phyloP scores from a whole-genome alignment of 2,329 filamentous ascomycete species.

The Botrytis deweyae region DNA sequence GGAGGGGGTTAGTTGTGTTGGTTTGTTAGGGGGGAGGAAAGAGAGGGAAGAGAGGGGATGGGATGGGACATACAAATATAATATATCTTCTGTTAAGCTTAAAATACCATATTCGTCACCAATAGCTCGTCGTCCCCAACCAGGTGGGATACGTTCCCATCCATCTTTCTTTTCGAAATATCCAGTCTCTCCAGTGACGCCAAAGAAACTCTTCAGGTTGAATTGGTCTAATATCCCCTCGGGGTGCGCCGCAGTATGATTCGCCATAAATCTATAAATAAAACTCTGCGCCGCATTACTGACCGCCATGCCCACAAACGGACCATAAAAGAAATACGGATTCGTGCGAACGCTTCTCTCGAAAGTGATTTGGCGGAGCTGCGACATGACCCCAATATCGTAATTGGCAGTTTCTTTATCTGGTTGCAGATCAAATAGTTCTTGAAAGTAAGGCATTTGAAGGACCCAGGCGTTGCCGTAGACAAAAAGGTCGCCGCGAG shows the following conservation, averaged over 20 bases:
- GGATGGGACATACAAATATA: constrained; percentile 36
- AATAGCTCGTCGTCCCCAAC: constrained; percentile 34
- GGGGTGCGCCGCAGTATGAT: constrained; percentile 3
- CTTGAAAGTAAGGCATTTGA: constrained; percentile 45
- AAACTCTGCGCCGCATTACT: constrained; percentile 15
- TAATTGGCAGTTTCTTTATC: constrained; percentile 40
- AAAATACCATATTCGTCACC: constrained; percentile 45
- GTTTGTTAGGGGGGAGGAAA: fast-evolving
- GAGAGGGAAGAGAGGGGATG: no score
- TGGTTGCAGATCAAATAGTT: constrained; percentile 45
- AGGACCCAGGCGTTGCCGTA: not conserved
- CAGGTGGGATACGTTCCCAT: constrained; percentile 32
- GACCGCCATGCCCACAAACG: constrained; percentile 10
- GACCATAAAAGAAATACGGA: constrained; percentile 51
- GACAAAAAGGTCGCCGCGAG: constrained; percentile 48
- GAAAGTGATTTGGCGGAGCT: constrained; percentile 47
- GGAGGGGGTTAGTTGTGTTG: not conserved
- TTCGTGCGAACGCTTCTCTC: constrained; percentile 39
- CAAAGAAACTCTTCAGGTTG: constrained; percentile 32
- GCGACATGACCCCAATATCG: constrained; percentile 45
- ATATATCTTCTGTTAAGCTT: constrained; percentile 43
- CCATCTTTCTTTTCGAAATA: constrained; percentile 8
- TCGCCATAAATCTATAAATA: constrained; percentile 8
- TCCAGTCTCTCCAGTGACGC: constrained; percentile 22
- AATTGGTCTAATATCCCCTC: constrained; percentile 40